A percentile compares a stretch with the other conserved stretches of the same genome.
Evolutionary conservation across 192 early-diverging fungal species (phyloP).

Genomic region (Entophlyctis luteolus): DNA sequence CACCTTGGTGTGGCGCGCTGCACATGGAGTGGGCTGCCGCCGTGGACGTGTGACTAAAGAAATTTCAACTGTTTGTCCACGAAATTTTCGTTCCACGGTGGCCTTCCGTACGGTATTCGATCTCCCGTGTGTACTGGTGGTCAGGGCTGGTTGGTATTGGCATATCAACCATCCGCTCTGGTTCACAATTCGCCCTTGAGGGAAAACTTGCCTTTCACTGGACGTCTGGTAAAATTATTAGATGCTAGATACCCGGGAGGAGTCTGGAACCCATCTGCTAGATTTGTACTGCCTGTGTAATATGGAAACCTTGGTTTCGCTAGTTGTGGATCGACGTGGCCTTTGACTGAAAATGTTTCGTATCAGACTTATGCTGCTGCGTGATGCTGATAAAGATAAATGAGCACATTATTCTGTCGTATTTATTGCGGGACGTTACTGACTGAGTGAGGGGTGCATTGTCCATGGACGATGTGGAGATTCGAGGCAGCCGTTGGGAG

Average conservation of each 20-base stretch:
- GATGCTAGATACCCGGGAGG: not conserved
- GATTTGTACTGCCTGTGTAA: not conserved
- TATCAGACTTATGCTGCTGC: not conserved
- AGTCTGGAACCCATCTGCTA: not conserved
- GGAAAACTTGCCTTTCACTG: not conserved
- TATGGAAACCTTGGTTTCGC: too few relatives aligned
- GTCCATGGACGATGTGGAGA: too few relatives aligned
- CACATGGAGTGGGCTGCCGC: too few relatives aligned
- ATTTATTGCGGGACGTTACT: too few relatives aligned
- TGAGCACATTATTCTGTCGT: too few relatives aligned
- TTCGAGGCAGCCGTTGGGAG: not conserved
- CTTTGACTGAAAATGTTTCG: not conserved
- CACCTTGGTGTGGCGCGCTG: too few relatives aligned
- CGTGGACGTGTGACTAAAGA: too few relatives aligned
- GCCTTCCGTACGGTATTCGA: not conserved
- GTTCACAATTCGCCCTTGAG: not conserved
- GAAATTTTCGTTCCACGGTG: too few relatives aligned
- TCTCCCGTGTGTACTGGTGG: not conserved
- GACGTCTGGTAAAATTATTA: too few relatives aligned
- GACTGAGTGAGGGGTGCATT: too few relatives aligned
- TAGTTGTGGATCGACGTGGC: not conserved
- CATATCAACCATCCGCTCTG: not conserved
- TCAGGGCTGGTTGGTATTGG: constrained; percentile 12
- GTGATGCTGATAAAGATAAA: not conserved
- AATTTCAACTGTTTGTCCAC: too few relatives aligned